phyloP scores from a whole-genome alignment of 441 rosid genomes.

The Adansonia rubrostipa region DNA sequence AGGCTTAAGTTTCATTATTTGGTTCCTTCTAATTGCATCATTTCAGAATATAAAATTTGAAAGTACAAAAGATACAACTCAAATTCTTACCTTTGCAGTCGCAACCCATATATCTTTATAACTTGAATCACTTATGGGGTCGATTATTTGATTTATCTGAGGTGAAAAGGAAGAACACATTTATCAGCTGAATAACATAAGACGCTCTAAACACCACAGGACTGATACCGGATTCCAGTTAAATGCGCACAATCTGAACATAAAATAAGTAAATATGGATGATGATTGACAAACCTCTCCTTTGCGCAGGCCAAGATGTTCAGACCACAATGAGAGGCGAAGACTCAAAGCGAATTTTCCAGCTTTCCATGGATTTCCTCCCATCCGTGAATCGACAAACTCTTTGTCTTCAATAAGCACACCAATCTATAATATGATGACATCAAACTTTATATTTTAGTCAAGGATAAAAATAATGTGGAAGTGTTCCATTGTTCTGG shows the following conservation, averaged over 20 bases:
- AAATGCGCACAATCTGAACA: not conserved
- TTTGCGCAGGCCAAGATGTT: slow-evolving; percentile 85
- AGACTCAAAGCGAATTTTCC: slow-evolving; percentile 84
- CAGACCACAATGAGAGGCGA: slow-evolving; percentile 93
- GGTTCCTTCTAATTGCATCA: not conserved
- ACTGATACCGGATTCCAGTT: not conserved
- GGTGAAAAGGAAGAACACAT: slow-evolving; percentile 9
- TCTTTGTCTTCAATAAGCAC: slow-evolving; percentile 92
- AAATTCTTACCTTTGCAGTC: slow-evolving; percentile 78
- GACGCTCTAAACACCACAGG: not conserved
- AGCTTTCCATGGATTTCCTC: slow-evolving; percentile 92
- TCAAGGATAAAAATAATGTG: slow-evolving; percentile 3
- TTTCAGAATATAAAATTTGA: not conserved
- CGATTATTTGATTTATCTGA: slow-evolving; percentile 71
- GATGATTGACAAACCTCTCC: slow-evolving; percentile 64
- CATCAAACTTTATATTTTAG: not conserved
- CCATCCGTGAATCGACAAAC: slow-evolving; percentile 79
- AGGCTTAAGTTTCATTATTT: not conserved
- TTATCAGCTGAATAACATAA: slow-evolving; percentile 27
- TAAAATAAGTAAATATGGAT: not conserved
- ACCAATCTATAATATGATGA: slow-evolving; percentile 61
- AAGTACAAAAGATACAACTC: not conserved
- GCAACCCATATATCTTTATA: slow-evolving; percentile 86
- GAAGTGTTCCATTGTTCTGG: not conserved
- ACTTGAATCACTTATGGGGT: slow-evolving; percentile 84